phyloP scores from a whole-genome alignment of 208 protist genomes.

The Leishmania arabica region DNA sequence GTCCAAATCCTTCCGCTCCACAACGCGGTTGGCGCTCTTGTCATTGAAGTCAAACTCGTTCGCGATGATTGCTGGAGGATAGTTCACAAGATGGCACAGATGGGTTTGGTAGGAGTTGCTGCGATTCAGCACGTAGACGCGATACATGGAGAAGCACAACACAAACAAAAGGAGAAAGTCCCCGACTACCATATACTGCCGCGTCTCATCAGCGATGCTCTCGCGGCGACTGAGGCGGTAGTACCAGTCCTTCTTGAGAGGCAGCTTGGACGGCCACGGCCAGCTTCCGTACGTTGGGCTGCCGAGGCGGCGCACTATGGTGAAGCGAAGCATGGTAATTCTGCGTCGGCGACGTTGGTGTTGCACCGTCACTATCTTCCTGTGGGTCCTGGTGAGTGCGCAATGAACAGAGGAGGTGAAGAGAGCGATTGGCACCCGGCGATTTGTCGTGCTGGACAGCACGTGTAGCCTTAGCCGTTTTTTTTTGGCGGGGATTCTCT shows the following conservation, averaged over 20 bases:
- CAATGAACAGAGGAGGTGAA: not conserved
- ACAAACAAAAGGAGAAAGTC: slow-evolving; percentile 72
- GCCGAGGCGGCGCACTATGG: slow-evolving; percentile 37
- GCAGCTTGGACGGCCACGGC: slow-evolving; percentile 87
- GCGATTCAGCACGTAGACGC: slow-evolving; percentile 63
- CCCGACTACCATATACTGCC: slow-evolving; percentile 72
- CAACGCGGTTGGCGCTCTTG: slow-evolving; percentile 59
- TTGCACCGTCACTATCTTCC: not conserved
- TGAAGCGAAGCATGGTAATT: slow-evolving; percentile 40
- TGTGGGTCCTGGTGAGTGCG: not conserved
- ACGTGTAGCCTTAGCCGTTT: not conserved
- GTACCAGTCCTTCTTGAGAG: slow-evolving; percentile 77
- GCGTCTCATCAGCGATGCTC: slow-evolving; percentile 82
- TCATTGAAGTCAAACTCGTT: slow-evolving; percentile 89
- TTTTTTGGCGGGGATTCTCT: not conserved
- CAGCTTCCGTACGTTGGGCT: slow-evolving; percentile 81
- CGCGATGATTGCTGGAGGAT: slow-evolving; percentile 85
- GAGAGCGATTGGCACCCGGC: not conserved
- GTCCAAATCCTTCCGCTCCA: slow-evolving; percentile 65
- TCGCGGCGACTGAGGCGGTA: slow-evolving; percentile 60
- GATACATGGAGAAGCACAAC: slow-evolving; percentile 62
- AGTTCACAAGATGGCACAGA: slow-evolving; percentile 60
- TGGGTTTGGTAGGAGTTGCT: slow-evolving; percentile 82
- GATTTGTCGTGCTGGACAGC: too few species aligned
- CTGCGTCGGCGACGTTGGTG: too few species aligned